These are phyloP conservation scores for Syzygium aqueum DNA, from an alignment of 345 rosid species.

Conservation along the genomic window DNA sequence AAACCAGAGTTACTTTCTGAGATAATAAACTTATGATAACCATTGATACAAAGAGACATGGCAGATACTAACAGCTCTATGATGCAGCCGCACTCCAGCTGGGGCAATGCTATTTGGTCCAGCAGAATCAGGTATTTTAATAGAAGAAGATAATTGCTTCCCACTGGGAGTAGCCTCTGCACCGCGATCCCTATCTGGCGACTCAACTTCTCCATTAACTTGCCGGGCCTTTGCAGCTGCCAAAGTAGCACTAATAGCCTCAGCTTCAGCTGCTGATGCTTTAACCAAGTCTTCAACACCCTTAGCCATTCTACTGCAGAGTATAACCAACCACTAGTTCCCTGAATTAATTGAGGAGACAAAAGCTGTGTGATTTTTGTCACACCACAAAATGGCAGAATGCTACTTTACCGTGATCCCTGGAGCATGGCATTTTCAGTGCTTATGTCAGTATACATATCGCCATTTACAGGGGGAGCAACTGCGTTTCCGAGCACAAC, in stretches of 20 bases:
- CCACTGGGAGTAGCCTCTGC: slow-evolving; percentile 99
- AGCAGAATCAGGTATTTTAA: slow-evolving; percentile 67
- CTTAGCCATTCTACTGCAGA: slow-evolving; percentile 68
- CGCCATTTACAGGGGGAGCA: slow-evolving; percentile 95
- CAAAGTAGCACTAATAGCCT: slow-evolving; percentile 91
- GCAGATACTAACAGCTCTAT: slow-evolving; percentile 79
- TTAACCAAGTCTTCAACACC: slow-evolving; percentile 96
- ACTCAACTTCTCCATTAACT: slow-evolving; percentile 87
- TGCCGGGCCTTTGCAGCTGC: slow-evolving; percentile 98
- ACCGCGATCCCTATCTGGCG: slow-evolving; percentile 82
- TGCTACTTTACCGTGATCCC: slow-evolving; percentile 56
- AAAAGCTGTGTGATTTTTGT: neutral
- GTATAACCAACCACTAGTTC: slow-evolving; percentile 7
- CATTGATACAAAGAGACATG: neutral
- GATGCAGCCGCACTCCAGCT: slow-evolving; percentile 91
- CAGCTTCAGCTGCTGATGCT: slow-evolving; percentile 98
- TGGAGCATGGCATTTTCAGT: slow-evolving; percentile 88
- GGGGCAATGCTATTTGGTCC: slow-evolving; percentile 55
- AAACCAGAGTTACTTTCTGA: neutral
- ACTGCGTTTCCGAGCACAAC: slow-evolving; percentile 92
- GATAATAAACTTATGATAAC: neutral
- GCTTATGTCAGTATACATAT: slow-evolving; percentile 91
- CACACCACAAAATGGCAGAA: neutral
- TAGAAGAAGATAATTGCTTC: slow-evolving; percentile 55
- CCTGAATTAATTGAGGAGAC: neutral